Conservation (phyloP, 306 rosid species). For the Vigna trinervia region DNA sequence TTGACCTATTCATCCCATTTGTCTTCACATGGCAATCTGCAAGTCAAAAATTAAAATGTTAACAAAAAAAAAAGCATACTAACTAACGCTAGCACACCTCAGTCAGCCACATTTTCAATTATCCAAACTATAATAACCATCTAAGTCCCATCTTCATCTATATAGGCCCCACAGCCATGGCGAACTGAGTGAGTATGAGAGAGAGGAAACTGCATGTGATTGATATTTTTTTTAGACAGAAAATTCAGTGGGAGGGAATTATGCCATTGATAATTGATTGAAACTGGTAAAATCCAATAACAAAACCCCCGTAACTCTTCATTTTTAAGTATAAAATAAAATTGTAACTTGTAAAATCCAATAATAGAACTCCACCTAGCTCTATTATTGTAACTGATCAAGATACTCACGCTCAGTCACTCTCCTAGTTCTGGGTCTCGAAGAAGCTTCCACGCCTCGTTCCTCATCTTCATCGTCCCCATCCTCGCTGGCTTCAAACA, state of each 20-base stretch:
- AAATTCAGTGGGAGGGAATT: neutral
- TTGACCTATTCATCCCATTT: conserved; percentile 37
- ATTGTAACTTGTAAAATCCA: neutral
- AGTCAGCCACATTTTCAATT: conserved; percentile 19
- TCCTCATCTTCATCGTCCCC: conserved; percentile 44
- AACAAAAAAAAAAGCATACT: conserved; percentile 20
- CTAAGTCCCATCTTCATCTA: conserved; percentile 14
- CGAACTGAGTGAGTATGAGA: neutral
- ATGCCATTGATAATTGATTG: neutral
- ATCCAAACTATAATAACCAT: conserved; percentile 23
- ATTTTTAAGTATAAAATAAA: neutral
- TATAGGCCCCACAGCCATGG: neutral
- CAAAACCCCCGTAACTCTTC: neutral
- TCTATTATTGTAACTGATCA: neutral
- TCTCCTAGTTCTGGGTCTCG: conserved; percentile 41
- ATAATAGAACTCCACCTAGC: neutral
- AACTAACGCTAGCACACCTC: conserved; percentile 10
- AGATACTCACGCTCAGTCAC: conserved; percentile 50
- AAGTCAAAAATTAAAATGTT: conserved; percentile 37
- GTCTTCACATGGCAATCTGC: conserved; percentile 51
- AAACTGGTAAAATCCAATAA: neutral
- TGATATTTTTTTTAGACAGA: neutral
- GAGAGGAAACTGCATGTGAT: neutral
- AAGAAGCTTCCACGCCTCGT: conserved; percentile 39
- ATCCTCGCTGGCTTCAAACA: neutral